phyloP scores from a whole-genome alignment of 2,329 filamentous ascomycete genomes.

The Cryphonectria naterciae region DNA sequence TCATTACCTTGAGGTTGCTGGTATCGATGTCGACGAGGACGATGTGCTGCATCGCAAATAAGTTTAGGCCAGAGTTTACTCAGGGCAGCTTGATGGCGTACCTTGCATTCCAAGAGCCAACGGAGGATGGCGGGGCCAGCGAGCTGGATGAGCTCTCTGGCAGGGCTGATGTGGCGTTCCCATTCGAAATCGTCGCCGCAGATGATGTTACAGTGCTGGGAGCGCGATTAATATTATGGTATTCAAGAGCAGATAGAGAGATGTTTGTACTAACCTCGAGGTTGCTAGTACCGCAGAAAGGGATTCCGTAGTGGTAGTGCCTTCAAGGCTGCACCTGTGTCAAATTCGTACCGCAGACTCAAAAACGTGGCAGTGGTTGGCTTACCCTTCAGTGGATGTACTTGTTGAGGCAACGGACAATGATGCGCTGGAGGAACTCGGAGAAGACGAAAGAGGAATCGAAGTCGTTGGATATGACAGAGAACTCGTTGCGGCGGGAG shows the following conservation, averaged over 20 bases:
- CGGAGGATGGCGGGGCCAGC: constrained; percentile 3
- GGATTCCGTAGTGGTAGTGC: constrained; percentile 18
- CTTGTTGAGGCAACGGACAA: background rate
- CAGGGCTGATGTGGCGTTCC: constrained; percentile 4
- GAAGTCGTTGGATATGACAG: background rate
- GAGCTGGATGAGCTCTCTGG: background rate
- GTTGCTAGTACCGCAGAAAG: constrained; percentile 3
- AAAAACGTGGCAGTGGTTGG: background rate
- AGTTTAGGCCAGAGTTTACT: background rate
- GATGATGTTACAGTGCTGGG: constrained; percentile 9
- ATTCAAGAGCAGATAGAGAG: too few relatives aligned
- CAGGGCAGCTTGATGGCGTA: background rate
- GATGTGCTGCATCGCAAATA: background rate
- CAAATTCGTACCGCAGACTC: constrained; percentile 30
- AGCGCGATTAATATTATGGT: background rate
- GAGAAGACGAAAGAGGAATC: constrained; percentile 3
- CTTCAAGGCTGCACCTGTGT: constrained; percentile 29
- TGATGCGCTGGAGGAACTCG: background rate
- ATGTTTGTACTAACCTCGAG: constrained; percentile 15
- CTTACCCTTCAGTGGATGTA: constrained; percentile 23
- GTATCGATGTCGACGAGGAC: background rate
- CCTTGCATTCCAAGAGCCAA: constrained; percentile 15
- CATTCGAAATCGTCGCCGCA: background rate
- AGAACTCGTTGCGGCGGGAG: background rate
- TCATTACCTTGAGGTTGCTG: constrained; percentile 15